Percentiles rank a stretch among this genome's conserved stretches.
These are phyloP conservation scores for Deakozyma indianensis DNA, from an alignment of 805 yeast species.

Conservation along the genomic window DNA sequence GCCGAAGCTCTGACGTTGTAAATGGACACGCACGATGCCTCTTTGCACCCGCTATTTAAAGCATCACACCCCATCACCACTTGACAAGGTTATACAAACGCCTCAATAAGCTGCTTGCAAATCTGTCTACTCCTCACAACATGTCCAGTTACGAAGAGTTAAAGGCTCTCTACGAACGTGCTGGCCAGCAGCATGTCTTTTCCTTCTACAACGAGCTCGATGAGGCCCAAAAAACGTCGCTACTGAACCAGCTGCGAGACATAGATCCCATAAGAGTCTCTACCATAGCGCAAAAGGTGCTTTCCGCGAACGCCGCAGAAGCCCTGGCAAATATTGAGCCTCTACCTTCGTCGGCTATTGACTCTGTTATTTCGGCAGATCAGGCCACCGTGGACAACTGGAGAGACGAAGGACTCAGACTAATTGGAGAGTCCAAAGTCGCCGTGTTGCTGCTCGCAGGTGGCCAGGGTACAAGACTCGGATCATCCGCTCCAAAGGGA, in stretches of 20 bases:
- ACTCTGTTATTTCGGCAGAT: slow-evolving; percentile 17
- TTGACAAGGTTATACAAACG: no score
- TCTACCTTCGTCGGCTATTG: slow-evolving; percentile 18
- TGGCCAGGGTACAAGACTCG: slow-evolving; percentile 94
- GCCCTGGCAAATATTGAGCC: slow-evolving; percentile 12
- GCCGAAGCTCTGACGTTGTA: no score
- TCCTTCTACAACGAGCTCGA: slow-evolving; percentile 21
- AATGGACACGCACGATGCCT: no score
- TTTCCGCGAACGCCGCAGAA: slow-evolving; percentile 4
- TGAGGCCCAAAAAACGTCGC: slow-evolving; percentile 12
- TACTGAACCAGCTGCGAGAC: slow-evolving; percentile 20
- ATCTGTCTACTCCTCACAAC: no score
- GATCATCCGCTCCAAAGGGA: slow-evolving; percentile 85
- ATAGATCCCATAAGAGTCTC: slow-evolving; percentile 24
- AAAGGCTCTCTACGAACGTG: slow-evolving; percentile 14
- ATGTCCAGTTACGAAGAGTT: no score
- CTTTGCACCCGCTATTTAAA: no score
- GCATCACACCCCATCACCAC: no score
- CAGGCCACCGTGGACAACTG: slow-evolving; percentile 25
- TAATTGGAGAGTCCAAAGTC: slow-evolving; percentile 58
- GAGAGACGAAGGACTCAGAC: slow-evolving; percentile 43
- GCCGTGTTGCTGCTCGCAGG: slow-evolving; percentile 94
- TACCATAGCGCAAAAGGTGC: slow-evolving; percentile 15
- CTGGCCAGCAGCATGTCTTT: slow-evolving; percentile 28
- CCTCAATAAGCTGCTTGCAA: no score